phyloP scores from a whole-genome alignment of 441 rosid species.

The Manihot esculenta region DNA sequence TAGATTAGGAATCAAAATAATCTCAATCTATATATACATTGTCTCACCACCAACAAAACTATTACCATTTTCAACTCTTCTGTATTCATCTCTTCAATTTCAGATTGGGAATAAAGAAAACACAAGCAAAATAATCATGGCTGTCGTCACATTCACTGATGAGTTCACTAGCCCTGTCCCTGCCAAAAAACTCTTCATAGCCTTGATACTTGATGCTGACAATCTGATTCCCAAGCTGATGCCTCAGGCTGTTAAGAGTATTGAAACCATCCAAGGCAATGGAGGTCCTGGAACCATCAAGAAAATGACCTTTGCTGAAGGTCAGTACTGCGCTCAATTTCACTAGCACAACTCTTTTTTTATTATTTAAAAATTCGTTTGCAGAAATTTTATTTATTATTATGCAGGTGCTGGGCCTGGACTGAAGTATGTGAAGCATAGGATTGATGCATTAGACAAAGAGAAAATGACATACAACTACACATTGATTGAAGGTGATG shows the following conservation, averaged over 20 bases:
- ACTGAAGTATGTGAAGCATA: slow-evolving; percentile 27
- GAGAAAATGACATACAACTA: slow-evolving; percentile 17
- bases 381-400: too few species aligned
- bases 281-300: slow-evolving; percentile 28
- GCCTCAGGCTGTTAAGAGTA: slow-evolving; percentile 21
- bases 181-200: slow-evolving; percentile 29
- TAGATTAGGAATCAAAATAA: not conserved
- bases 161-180: slow-evolving; percentile 19
- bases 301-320: slow-evolving; percentile 18
- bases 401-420: slow-evolving; percentile 4
- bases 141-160: slow-evolving; percentile 19
- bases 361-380: not conserved
- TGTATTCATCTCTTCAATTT: not conserved
- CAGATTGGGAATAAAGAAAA: not conserved
- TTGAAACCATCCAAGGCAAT: slow-evolving; percentile 17
- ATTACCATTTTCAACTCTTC: not conserved
- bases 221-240: slow-evolving; percentile 25
- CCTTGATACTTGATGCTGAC: slow-evolving; percentile 29
- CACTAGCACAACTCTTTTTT: too few species aligned
- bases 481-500: slow-evolving; percentile 26
- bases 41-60: not conserved
- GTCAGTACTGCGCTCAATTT: not conserved
- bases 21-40: not conserved
- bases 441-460: slow-evolving; percentile 31
- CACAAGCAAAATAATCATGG: slow-evolving; percentile 20